A percentile compares a stretch with the other conserved stretches of the same genome.
Conservation (phyloP, 345 rosid genomes). For the Acer saccharum region DNA sequence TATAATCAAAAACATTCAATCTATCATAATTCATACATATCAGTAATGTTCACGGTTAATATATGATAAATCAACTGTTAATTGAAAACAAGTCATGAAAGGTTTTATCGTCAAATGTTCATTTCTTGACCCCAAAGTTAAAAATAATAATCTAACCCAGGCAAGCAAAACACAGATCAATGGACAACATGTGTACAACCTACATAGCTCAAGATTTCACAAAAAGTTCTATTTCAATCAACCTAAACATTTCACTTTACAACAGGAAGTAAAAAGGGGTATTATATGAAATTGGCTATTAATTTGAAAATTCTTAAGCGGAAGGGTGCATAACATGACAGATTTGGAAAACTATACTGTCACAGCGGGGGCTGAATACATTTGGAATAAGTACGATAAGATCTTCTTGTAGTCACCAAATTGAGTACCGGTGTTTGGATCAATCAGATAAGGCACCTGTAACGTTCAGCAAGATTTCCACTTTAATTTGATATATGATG, state of each 20-base stretch:
- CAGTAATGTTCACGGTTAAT: too few species aligned
- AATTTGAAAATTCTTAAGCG: not conserved
- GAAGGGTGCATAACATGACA: not conserved
- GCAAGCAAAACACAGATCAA: not conserved
- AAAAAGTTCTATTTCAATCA: too few species aligned
- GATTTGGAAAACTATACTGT: constrained; percentile 20
- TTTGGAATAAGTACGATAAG: constrained; percentile 61
- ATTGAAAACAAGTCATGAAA: too few species aligned
- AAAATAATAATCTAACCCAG: too few species aligned
- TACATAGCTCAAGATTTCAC: not conserved
- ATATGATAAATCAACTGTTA: too few species aligned
- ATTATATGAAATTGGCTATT: too few species aligned
- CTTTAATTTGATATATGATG: not conserved
- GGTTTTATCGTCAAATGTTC: not conserved
- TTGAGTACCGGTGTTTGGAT: constrained; percentile 69
- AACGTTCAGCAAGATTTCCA: not conserved
- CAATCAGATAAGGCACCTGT: constrained; percentile 75
- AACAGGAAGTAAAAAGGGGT: too few species aligned
- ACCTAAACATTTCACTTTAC: too few species aligned
- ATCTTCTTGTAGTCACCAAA: constrained; percentile 66
- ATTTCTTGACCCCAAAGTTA: not conserved
- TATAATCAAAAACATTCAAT: too few species aligned
- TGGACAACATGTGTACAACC: not conserved
- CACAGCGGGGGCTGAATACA: constrained; percentile 44
- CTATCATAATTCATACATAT: too few species aligned